Base-by-base conservation (phyloP, 2,329 filamentous ascomycete genomes). In the Mollisia scopiformis region DNA sequence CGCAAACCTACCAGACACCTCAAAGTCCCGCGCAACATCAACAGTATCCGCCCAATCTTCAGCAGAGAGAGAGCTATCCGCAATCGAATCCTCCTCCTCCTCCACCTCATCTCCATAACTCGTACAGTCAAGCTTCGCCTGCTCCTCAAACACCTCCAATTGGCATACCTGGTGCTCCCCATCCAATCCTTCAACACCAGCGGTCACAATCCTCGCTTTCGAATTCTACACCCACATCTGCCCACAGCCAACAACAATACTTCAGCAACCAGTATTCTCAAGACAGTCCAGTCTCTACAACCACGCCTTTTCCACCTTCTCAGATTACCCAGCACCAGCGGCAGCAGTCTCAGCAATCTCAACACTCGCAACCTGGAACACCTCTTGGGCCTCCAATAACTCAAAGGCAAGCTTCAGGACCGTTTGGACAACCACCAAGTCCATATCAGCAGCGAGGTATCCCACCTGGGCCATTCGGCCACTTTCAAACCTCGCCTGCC, bases 131-230 rank as follows among this genome's bases (percentile, higher is more conserved):
- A 58, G 57, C 39, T 10, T 71, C 71, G 67, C 66, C 75, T 35
- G 58, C 66, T 54, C 72, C 73, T 52, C 70, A 75, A 57, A 70
- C 72, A 55, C 66, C 74, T 58, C 67, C 75, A 66, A 64, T 73
- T 69, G 65, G 73, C 57, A 63, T 74, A 65, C 64, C 71, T 60
- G 64, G 71, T 56, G 61, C 70, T 63, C 39, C 72, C 28, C 66
- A 73, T 67, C 67, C 72, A 59, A 73, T 71, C 61, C 68, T 78
- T 47, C 71, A 76, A 50, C 77, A 78, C 58, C 76, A 78, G 65
- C 73, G 84, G 68, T 85, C 85, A 43, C 82, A 82, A 58, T 88
- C 85, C 23, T 76, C 81, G 6, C 83, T 87, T 58, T 87, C 85
- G 13, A 82, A 80, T 27, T 77, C 84, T 11, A 88, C 86, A 35